Evolutionary conservation across 2,329 filamentous ascomycete species (phyloP), one percentile per base, ranked within the genome.

Genomic region (Sarocladiaceae sp.): DNA sequence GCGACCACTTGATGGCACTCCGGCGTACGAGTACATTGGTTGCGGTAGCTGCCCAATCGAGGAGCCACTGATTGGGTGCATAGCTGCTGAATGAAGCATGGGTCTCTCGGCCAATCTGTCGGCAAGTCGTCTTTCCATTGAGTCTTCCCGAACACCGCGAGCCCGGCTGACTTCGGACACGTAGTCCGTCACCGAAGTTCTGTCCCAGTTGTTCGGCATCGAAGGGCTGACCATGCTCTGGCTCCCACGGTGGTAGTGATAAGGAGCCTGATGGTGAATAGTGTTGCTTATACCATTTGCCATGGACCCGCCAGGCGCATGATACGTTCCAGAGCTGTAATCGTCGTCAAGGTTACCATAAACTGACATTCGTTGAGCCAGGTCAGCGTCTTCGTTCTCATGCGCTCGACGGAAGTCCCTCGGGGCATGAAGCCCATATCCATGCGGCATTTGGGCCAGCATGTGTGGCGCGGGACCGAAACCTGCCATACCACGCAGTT

Each of bases 191-290:
- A 44, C 23, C 10, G 62, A 61, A 11, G 65, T n/a, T n/a, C n/a
- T n/a, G n/a, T n/a, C 55, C 35, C 59, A 61, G 20, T 64, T 69
- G 20, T 52, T 60, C 54, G 28, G 59, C 44, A 50, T 17, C n/a
- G 47, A 50, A 6, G 17, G 36, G 47, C 31, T 26, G 29, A 48
- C 20, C 28, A 28, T 53, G 53, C 29, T 57, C 57, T 26, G 65
- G 57, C 20, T 61, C 53, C 8, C 62, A 58, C 22, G 55, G 42
- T 25, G 53, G 31, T 22, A 52, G 52, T 40, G 61, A 54, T 20
- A 36, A n/a, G n/a, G 22, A 84, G 55, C 82, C 53, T 76, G 59
- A 59, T 86, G 80, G 13, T 71, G 73, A 1, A 73, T 71, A 12
- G 75, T 70, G 54, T 83, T 83, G 20, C 78, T 78, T 15, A 78